These are phyloP conservation scores for Epithemia pelagica DNA, from an alignment of 108 stramenopile genomes.

Conservation along the genomic window DNA sequence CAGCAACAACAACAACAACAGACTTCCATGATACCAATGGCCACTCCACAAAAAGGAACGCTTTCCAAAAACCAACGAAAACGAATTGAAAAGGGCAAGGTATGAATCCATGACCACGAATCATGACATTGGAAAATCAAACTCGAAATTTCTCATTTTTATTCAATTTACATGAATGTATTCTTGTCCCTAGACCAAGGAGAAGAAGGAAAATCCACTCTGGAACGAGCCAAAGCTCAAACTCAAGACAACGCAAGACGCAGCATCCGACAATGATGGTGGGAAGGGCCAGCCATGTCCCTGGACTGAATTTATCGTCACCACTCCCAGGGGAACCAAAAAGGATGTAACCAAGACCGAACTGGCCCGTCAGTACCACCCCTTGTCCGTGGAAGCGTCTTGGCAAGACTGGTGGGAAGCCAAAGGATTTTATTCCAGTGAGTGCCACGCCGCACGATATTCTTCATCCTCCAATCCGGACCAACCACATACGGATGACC, in stretches of 20 bases:
- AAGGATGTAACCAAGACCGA: conserved; percentile 61
- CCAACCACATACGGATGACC: conserved; percentile 48
- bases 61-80: conserved; percentile 68
- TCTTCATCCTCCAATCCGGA: conserved; percentile 49
- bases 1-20: too few relatives aligned
- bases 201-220: conserved; percentile 81
- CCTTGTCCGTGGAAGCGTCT: conserved; percentile 92
- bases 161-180: not conserved
- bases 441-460: conserved; percentile 24
- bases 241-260: conserved; percentile 32
- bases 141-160: not conserved
- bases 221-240: conserved; percentile 71
- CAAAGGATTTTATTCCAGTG: conserved; percentile 84
- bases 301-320: conserved; percentile 56
- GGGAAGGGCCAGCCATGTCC: too few relatives aligned
- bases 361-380: conserved; percentile 93
- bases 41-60: too few relatives aligned
- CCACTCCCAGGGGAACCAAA: conserved; percentile 81
- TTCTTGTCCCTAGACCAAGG: conserved; percentile 18
- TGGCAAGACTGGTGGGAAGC: conserved; percentile 99
- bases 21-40: too few relatives aligned
- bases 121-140: not conserved
- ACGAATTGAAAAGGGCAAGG: conserved; percentile 79
- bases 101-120: conserved; percentile 12
- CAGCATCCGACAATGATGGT: too few relatives aligned